These are phyloP conservation scores for Chromera velia DNA, from an alignment of 73 alveolate species.

Conservation along the genomic window DNA sequence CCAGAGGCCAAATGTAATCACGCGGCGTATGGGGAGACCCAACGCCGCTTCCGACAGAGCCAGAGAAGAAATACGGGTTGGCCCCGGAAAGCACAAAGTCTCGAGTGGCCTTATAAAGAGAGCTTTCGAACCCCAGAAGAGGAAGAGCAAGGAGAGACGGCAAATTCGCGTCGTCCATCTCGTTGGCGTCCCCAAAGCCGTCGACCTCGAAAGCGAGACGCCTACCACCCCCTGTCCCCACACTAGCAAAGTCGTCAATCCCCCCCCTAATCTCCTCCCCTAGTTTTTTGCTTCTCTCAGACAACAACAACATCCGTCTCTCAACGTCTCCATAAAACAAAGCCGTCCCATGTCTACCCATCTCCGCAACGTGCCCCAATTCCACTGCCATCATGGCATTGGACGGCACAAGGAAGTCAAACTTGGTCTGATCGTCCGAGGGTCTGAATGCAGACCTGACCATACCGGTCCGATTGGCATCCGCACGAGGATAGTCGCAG, in stretches of 20 bases:
- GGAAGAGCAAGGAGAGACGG: slow-evolving; percentile 68
- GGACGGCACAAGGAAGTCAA: slow-evolving; percentile 68
- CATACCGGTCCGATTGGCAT: no score
- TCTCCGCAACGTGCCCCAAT: slow-evolving; percentile 20
- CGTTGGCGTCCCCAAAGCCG: slow-evolving; percentile 61
- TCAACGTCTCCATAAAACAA: no score
- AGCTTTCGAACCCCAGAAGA: slow-evolving; percentile 58
- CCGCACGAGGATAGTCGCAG: no score
- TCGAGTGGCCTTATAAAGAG: slow-evolving; percentile 62
- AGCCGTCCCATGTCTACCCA: no score
- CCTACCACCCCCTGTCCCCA: no score
- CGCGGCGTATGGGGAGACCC: slow-evolving; percentile 68
- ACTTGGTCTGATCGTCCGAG: slow-evolving; percentile 67
- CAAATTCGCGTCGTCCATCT: slow-evolving; percentile 79
- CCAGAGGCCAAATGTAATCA: slow-evolving; percentile 75
- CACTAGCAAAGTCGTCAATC: slow-evolving; percentile 53
- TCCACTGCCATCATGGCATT: slow-evolving; percentile 67
- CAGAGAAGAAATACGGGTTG: slow-evolving; percentile 65
- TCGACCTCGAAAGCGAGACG: slow-evolving; percentile 66
- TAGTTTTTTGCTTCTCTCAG: no score
- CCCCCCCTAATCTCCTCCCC: slow-evolving; percentile 51
- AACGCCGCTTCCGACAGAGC: slow-evolving; percentile 65
- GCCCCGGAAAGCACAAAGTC: slow-evolving; percentile 53
- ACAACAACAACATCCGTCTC: no score
- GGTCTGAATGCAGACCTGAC: slow-evolving; percentile 67